Evolutionary conservation across 805 yeast genomes (phyloP).

Genomic region (Metschnikowia picachoensis): DNA sequence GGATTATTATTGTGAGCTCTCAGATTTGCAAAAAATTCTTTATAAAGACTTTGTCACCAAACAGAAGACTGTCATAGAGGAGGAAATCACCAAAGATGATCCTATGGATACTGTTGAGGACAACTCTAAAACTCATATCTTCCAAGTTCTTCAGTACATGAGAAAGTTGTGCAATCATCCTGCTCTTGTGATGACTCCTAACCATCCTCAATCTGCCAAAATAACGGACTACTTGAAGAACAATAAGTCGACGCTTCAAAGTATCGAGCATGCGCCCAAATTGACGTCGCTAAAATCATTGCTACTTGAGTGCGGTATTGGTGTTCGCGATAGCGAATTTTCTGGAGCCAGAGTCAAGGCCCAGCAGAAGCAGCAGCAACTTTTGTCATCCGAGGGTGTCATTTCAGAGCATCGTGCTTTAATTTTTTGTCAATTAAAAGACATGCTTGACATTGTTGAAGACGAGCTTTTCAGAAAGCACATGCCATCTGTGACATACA

Average conservation of each 20-base stretch:
- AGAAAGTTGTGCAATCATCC: slow-evolving; percentile 97
- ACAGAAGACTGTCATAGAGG: slow-evolving; percentile 68
- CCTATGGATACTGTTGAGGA: slow-evolving; percentile 34
- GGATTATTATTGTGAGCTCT: slow-evolving; percentile 94
- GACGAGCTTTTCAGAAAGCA: slow-evolving; percentile 75
- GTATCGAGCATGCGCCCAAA: slow-evolving; percentile 87
- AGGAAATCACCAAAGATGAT: slow-evolving; percentile 46
- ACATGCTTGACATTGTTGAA: slow-evolving; percentile 96
- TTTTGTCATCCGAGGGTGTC: slow-evolving; percentile 52
- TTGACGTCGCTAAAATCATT: slow-evolving; percentile 75
- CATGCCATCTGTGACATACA: slow-evolving; percentile 88
- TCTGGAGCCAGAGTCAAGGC: slow-evolving; percentile 23
- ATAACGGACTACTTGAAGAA: slow-evolving; percentile 58
- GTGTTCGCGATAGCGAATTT: slow-evolving; percentile 41
- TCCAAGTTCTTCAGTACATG: slow-evolving; percentile 97
- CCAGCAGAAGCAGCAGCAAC: slow-evolving; percentile 32
- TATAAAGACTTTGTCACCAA: slow-evolving; percentile 87
- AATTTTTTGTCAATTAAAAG: slow-evolving; percentile 93
- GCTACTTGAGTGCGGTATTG: slow-evolving; percentile 90
- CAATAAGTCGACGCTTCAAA: slow-evolving; percentile 58
- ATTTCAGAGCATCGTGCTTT: slow-evolving; percentile 94
- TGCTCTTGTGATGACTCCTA: slow-evolving; percentile 74
- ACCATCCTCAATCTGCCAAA: slow-evolving; percentile 76
- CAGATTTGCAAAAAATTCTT: slow-evolving; percentile 81
- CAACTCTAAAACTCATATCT: slow-evolving; percentile 80